Conservation (phyloP, 2,329 filamentous ascomycete species). For the Verticillium isaacii region DNA sequence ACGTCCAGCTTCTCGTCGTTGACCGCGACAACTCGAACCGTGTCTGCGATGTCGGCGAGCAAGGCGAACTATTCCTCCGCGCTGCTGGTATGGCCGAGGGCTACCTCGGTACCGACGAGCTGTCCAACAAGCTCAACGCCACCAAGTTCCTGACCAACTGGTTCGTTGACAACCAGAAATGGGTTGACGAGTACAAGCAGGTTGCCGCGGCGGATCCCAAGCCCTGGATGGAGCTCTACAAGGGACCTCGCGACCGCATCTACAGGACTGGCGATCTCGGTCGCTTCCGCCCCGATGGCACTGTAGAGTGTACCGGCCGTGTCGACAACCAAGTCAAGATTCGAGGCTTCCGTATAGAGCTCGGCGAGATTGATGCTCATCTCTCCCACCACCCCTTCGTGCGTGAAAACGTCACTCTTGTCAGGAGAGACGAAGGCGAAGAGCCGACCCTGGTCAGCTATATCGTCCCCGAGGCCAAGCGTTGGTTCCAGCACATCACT, state of each 20-base stretch:
- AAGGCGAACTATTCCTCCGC: slow-evolving; percentile 78
- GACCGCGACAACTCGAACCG: slow-evolving; percentile 60
- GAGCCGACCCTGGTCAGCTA: slow-evolving; percentile 87
- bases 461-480: slow-evolving; percentile 66
- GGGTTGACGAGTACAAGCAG: slow-evolving; percentile 60
- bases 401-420: slow-evolving; percentile 78
- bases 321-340: slow-evolving; percentile 93
- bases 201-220: slow-evolving; percentile 32
- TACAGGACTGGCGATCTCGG: slow-evolving; percentile 89
- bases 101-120: slow-evolving; percentile 56
- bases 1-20: slow-evolving; percentile 84
- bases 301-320: slow-evolving; percentile 74
- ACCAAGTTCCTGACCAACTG: slow-evolving; percentile 81
- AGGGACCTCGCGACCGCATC: slow-evolving; percentile 77
- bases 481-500: not conserved
- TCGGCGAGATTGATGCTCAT: slow-evolving; percentile 87
- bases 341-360: slow-evolving; percentile 90
- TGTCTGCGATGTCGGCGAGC: slow-evolving; percentile 73
- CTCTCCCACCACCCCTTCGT: slow-evolving; percentile 70
- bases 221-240: slow-evolving; percentile 73
- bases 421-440: slow-evolving; percentile 78
- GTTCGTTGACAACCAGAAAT: slow-evolving; percentile 73
- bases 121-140: slow-evolving; percentile 58
- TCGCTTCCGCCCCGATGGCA: slow-evolving; percentile 63
- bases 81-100: slow-evolving; percentile 80